These are phyloP conservation scores for Sparassis latifolia DNA, from an alignment of 1,284 basidiomycete genomes.

Conservation along the genomic window DNA sequence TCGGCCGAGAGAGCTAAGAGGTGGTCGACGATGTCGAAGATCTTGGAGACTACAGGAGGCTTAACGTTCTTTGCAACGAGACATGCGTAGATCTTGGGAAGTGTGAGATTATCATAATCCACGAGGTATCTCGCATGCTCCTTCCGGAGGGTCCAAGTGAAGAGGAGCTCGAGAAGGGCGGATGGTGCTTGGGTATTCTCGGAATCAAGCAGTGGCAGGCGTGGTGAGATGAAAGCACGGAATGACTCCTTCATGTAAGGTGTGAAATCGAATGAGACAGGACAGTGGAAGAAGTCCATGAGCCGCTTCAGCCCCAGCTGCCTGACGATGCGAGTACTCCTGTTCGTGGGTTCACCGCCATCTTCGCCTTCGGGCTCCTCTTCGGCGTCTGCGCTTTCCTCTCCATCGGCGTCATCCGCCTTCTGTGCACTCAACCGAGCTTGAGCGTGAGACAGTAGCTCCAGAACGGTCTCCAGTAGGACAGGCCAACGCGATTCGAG, in stretches of 20 bases:
- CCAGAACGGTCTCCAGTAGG: constrained; percentile 62
- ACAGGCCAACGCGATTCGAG: constrained; percentile 67
- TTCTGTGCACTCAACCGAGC: constrained; percentile 32
- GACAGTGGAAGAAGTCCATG: constrained; percentile 80
- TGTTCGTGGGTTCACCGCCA: constrained; percentile 27
- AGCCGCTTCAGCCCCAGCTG: constrained; percentile 84
- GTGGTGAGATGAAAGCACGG: constrained; percentile 73
- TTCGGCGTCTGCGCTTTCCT: constrained; percentile 30
- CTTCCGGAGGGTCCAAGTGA: constrained; percentile 64
- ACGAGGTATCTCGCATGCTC: constrained; percentile 63
- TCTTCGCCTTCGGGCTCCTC: constrained; percentile 28
- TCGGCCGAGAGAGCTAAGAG: constrained; percentile 54
- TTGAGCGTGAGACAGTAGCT: constrained; percentile 64
- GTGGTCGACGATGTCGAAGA: constrained; percentile 85
- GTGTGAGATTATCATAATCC: constrained; percentile 59
- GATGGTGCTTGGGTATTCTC: constrained; percentile 95
- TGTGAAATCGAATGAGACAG: constrained; percentile 68
- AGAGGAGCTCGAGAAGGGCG: constrained; percentile 83
- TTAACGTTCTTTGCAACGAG: constrained; percentile 84
- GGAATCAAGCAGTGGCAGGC: constrained; percentile 65
- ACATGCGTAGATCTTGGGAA: constrained; percentile 80
- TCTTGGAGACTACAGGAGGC: constrained; percentile 69
- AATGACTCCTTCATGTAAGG: constrained; percentile 71
- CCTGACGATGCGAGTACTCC: constrained; percentile 58
- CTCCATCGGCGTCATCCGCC: constrained; percentile 29